These are phyloP conservation scores for Lenzites betulinus DNA, from an alignment of 768 basidiomycete species.

Conservation along the genomic window DNA sequence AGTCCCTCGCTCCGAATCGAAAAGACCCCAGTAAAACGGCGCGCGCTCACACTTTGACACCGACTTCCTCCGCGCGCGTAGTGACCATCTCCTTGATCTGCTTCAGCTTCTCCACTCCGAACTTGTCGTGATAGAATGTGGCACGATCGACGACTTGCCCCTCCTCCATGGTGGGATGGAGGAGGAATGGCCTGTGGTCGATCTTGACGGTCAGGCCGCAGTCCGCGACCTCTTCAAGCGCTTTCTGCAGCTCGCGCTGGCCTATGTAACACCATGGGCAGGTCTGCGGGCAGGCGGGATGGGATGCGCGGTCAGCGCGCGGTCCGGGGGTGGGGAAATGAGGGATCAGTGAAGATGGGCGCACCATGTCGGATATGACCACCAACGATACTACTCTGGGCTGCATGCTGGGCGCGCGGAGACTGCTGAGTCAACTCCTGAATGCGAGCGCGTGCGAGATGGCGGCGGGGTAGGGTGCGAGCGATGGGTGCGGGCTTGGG, in stretches of 20 bases:
- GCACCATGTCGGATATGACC: slow-evolving; percentile 39
- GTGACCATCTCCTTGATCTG: slow-evolving; percentile 34
- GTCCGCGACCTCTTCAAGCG: slow-evolving; percentile 35
- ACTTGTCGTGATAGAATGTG: slow-evolving; percentile 36
- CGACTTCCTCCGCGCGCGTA: slow-evolving; percentile 40
- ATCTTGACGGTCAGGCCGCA: slow-evolving; percentile 39
- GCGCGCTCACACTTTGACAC: slow-evolving; percentile 49
- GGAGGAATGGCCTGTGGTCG: slow-evolving; percentile 50
- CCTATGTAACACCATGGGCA: slow-evolving; percentile 49
- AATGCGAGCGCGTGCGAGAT: neutral
- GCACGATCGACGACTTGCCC: slow-evolving; percentile 31
- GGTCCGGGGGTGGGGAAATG: neutral
- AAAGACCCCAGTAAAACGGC: slow-evolving; percentile 12
- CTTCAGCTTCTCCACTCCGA: slow-evolving; percentile 42
- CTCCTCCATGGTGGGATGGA: slow-evolving; percentile 41
- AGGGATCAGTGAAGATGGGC: slow-evolving; percentile 21
- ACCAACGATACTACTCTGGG: slow-evolving; percentile 29
- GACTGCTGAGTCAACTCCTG: neutral
- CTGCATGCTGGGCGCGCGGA: slow-evolving; percentile 16
- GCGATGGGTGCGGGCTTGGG: neutral
- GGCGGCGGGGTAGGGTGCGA: neutral
- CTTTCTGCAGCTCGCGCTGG: slow-evolving; percentile 40
- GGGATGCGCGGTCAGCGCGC: neutral
- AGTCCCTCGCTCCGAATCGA: neutral
- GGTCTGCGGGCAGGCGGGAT: slow-evolving; percentile 23